Evolutionary conservation across 495 filamentous ascomycete genomes (phyloP), one percentile per base, ranked within the genome.

Genomic region (Penicillium daleae): DNA sequence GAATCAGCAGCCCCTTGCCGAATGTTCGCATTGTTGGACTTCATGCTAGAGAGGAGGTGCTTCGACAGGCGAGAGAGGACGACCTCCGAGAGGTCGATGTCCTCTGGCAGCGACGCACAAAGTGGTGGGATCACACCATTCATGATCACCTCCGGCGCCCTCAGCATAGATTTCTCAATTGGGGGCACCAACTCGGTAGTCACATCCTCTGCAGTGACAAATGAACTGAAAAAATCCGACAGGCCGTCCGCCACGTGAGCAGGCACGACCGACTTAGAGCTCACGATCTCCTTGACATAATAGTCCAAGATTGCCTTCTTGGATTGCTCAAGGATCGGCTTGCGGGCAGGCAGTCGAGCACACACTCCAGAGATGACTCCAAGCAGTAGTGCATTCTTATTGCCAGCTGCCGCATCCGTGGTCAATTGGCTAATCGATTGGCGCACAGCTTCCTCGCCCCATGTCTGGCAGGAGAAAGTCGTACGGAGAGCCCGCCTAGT

Each of bases 141-240:
- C 27, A 97, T 79, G 13, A 96, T 87, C 35, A 98, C 88, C 71
- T 99, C 95, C 0, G 95, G 95, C 19, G 95, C 87, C 74, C 95
- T 84, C 42, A 99, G 74, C 40, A 99, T 85, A 1, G 90, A 88
- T 74, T 96, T 96, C 66, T 99, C 95, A 6, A 98, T 77, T 0
- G 91, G 80, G 48, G 95, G 92, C 26, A 92, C 79, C 35, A 97
- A 62, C 40, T 95, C 89, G 57, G 86, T 87, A 51, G 83, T 79
- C 10, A 99, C 71, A 59, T 97, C 92, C 42, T 91, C 90, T 9
- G 85, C 71, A 2, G 86, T 87, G n/a, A 91, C 79, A 65, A 95
- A 97, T 8, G 77, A 79, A 15, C 76, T 65, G 71, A 97, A 96
- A 76, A 98, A 97, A 68, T 97, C 92, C n/a, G 78, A 77, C 21